Conservation (phyloP, 139 green algal genomes). For the Ettlia oleoabundans region DNA sequence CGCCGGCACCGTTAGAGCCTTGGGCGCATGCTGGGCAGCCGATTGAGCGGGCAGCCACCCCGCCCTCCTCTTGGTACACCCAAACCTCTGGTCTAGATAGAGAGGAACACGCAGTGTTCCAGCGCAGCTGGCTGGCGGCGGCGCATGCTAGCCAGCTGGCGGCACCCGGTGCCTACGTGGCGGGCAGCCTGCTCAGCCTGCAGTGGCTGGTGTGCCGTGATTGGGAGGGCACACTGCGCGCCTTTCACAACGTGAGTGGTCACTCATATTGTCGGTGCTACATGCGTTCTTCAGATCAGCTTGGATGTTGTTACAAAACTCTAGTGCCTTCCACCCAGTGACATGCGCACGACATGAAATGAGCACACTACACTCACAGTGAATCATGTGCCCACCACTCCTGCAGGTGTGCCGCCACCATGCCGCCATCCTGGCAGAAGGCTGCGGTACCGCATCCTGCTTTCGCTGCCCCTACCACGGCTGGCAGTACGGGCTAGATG, state of each 20-base stretch:
- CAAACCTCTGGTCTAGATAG: background rate
- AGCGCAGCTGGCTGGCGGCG: conserved; percentile 46
- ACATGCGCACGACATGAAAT: too few relatives aligned
- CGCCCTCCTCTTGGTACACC: conserved; percentile 57
- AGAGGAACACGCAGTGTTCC: conserved; percentile 45
- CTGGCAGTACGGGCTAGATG: conserved; percentile 66
- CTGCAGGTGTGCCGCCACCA: conserved; percentile 69
- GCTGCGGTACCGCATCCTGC: conserved; percentile 30
- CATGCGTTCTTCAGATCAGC: too few relatives aligned
- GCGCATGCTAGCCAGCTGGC: conserved; percentile 33
- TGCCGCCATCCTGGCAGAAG: conserved; percentile 56
- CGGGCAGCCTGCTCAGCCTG: conserved; percentile 26
- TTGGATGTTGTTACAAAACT: too few relatives aligned
- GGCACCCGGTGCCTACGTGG: conserved; percentile 36
- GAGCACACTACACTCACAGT: background rate
- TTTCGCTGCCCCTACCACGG: conserved; percentile 72
- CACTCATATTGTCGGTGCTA: too few relatives aligned
- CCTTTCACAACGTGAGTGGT: conserved; percentile 68
- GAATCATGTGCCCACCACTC: background rate
- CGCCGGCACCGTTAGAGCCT: too few relatives aligned
- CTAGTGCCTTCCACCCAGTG: too few relatives aligned
- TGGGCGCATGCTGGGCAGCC: too few relatives aligned
- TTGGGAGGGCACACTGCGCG: conserved; percentile 43
- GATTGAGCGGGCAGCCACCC: too few relatives aligned
- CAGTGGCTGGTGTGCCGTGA: conserved; percentile 43